These are phyloP conservation scores for Penicillium hesseltinei DNA, from an alignment of 2,329 filamentous ascomycete species.

Conservation along the genomic window DNA sequence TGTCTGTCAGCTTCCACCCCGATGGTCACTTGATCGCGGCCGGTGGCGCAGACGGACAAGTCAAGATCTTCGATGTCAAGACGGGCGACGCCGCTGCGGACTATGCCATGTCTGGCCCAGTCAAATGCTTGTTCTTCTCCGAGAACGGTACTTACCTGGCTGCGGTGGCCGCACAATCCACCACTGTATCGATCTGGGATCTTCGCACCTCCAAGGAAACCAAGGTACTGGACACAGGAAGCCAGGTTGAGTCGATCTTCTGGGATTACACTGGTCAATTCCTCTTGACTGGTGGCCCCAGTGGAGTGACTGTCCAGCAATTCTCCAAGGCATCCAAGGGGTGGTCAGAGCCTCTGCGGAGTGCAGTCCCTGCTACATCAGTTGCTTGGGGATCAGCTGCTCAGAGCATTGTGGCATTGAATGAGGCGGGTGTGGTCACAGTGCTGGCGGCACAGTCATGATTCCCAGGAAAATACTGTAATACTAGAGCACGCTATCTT, in stretches of 20 bases:
- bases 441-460: conserved; percentile 61
- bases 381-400: conserved; percentile 76
- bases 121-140: conserved; percentile 79
- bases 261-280: conserved; percentile 98
- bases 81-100: conserved; percentile 72
- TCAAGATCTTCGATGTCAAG: conserved; percentile 87
- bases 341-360: conserved; percentile 83
- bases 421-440: conserved; percentile 70
- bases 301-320: conserved; percentile 81
- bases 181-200: conserved; percentile 82
- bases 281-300: conserved; percentile 75
- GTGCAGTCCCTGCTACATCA: conserved; percentile 68
- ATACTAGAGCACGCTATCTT: conserved; percentile 25
- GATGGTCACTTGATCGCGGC: conserved; percentile 92
- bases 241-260: conserved; percentile 68
- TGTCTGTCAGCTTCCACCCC: conserved; percentile 83
- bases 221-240: conserved; percentile 84
- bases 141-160: conserved; percentile 98
- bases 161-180: conserved; percentile 73
- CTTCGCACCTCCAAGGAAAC: conserved; percentile 78
- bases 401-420: conserved; percentile 71
- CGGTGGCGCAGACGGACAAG: conserved; percentile 73
- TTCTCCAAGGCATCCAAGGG: conserved; percentile 83
- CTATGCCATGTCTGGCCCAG: conserved; percentile 64
- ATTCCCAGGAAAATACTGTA: conserved; percentile 25